Evolutionary conservation across 768 basidiomycete genomes (phyloP), one percentile per base, ranked within the genome.

Genomic region (Panaeolus cyanescens): DNA sequence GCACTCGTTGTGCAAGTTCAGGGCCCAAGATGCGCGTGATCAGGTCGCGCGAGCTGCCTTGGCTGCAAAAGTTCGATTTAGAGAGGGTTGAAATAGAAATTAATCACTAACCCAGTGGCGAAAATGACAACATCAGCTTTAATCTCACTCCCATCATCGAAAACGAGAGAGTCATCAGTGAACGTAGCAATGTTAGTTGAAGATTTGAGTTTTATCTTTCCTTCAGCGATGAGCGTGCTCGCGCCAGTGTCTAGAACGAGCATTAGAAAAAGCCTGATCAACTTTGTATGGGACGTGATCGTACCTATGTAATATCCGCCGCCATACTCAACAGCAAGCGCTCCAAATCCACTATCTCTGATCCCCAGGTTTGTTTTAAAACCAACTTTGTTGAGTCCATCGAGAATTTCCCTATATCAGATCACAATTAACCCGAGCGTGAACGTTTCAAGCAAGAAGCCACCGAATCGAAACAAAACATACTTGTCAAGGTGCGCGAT

Each of bases 131-230:
- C 79, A 65, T 88, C 86, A 15, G 81, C 83, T n/a, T 75, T 61
- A 8, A 86, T 65, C 63, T 77, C 75, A 25, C 74, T 76, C 2
- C 83, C 83, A 62, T 85, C 73, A 55, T 79, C 79, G 61, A 86
- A 87, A 56, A 75, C 73, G 13, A 87, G 66, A 3, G 80, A 79
- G 1, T 67, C 72, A 60, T 76, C 68, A 0, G 78, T 83, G 68
- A 85, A 83, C 31, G 68, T 68, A 25, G 77, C 68, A 55, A 89
- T 80, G 31, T 71, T 72, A 55, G 77, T 76, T 61, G 85, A 86
- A 70, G 80, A 86, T 75, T 91, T 90, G 63, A 91, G 73, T 70
- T 89, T 89, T 74, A 91, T 88, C 70, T 88, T 86, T 22, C 87
- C 85, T 62, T 88, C 85, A 28, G 83, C 79, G 64, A 90, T 85